These are phyloP conservation scores for Magnaporthales sp. DNA, from an alignment of 2,329 filamentous ascomycete species.

Conservation along the genomic window DNA sequence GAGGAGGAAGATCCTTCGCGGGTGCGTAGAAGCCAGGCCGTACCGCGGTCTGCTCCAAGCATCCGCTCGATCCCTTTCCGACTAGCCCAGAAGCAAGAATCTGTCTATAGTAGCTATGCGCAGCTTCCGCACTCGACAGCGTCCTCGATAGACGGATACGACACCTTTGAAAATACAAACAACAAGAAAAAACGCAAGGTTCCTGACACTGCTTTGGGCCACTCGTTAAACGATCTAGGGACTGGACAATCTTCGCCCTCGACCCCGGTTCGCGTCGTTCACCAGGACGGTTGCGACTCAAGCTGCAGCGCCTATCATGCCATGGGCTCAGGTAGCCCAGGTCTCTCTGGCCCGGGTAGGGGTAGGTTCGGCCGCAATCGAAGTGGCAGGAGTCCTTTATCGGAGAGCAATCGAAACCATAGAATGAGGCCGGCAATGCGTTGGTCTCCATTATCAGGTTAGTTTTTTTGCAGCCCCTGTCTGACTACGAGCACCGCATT, in stretches of 20 bases:
- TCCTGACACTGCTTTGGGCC: conserved; percentile 54
- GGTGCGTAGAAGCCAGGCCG: conserved; percentile 24
- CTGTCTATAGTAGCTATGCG: conserved; percentile 26
- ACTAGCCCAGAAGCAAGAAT: conserved; percentile 34
- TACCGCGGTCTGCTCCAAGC: conserved; percentile 39
- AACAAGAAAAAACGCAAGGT: conserved; percentile 99
- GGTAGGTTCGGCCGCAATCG: conserved; percentile 68
- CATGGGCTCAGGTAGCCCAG: conserved; percentile 48
- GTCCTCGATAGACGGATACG: conserved; percentile 77
- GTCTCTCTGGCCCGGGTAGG: conserved; percentile 77
- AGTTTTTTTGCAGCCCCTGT: conserved; percentile 16
- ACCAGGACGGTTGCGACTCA: conserved; percentile 21
- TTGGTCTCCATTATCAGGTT: conserved; percentile 36
- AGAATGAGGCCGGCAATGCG: conserved; percentile 34
- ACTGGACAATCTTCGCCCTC: conserved; percentile 6
- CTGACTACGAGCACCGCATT: neutral
- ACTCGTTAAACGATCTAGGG: conserved; percentile 25
- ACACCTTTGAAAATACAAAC: conserved; percentile 96
- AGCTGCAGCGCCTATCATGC: conserved; percentile 28
- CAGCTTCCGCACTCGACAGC: conserved; percentile 49
- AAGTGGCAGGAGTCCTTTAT: conserved; percentile 52
- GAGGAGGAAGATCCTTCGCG: conserved; percentile 41
- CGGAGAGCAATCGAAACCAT: conserved; percentile 45
- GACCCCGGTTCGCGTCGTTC: conserved; percentile 13
- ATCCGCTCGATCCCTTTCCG: conserved; percentile 32